These are phyloP conservation scores for Fusarium transvaalense DNA, from an alignment of 2,329 filamentous ascomycete species.

Conservation along the genomic window DNA sequence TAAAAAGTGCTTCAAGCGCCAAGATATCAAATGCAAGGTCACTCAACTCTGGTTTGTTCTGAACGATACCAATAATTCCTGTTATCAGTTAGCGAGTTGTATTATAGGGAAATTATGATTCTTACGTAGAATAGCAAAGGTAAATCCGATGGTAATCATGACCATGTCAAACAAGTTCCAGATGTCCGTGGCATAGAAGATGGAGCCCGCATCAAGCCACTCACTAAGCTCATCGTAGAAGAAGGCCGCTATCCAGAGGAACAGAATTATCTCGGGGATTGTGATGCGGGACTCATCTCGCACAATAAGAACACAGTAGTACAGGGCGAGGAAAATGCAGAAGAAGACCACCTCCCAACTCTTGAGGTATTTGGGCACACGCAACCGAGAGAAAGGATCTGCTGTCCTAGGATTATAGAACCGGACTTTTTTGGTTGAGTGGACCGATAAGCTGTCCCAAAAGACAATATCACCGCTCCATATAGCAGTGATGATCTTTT, in stretches of 20 bases:
- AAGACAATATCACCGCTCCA: conserved; percentile 91
- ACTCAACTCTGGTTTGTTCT: conserved; percentile 71
- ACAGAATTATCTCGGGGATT: conserved; percentile 77
- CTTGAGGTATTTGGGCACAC: conserved; percentile 88
- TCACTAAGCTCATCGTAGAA: conserved; percentile 89
- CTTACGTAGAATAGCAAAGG: conserved; percentile 80
- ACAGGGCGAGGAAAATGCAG: conserved; percentile 78
- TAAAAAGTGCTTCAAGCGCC: conserved; percentile 87
- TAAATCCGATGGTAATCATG: conserved; percentile 78
- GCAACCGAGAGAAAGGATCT: conserved; percentile 79
- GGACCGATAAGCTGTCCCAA: conserved; percentile 82
- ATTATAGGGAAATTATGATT: not conserved
- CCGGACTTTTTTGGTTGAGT: conserved; percentile 79
- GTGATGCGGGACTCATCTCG: conserved; percentile 76
- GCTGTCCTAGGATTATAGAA: conserved; percentile 77
- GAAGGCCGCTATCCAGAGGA: conserved; percentile 89
- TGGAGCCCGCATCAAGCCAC: conserved; percentile 85
- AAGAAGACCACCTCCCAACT: conserved; percentile 88
- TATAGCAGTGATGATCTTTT: conserved; percentile 85
- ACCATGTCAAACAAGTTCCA: conserved; percentile 81
- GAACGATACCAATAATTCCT: conserved; percentile 57
- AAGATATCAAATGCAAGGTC: conserved; percentile 90
- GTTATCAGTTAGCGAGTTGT: conserved; percentile 10
- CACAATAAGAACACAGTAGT: conserved; percentile 87
- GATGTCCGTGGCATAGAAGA: conserved; percentile 87